A percentile compares a stretch with the other conserved stretches of the same genome.
Conservation (phyloP, 2,329 filamentous ascomycete genomes). For the Fusarium subglutinans region DNA sequence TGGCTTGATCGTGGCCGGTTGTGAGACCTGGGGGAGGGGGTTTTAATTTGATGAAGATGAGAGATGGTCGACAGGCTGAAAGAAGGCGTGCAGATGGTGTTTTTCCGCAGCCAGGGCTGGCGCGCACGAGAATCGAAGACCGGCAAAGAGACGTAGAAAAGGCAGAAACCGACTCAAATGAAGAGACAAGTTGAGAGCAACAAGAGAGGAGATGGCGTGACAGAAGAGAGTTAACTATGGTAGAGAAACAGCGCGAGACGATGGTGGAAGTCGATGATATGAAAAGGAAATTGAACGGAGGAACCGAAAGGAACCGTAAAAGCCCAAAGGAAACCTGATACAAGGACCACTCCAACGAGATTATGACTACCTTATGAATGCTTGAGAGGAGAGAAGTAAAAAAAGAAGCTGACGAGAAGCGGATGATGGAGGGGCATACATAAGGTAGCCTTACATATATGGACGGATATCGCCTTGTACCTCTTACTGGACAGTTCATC, state of each 20-base stretch:
- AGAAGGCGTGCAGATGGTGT: background rate
- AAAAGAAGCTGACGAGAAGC: conserved; percentile 2
- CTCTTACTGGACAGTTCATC: conserved; percentile 7
- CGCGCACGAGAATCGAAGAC: background rate
- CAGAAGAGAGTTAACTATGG: background rate
- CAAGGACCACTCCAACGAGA: conserved; percentile 20
- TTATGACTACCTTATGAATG: conserved; percentile 10
- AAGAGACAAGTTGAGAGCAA: conserved; percentile 7
- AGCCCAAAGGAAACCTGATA: conserved; percentile 25
- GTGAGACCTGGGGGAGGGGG: conserved; percentile 23
- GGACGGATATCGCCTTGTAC: background rate
- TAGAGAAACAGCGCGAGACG: conserved; percentile 2
- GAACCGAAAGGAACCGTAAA: conserved; percentile 18
- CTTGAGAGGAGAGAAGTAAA: conserved; percentile 5
- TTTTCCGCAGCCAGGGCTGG: background rate
- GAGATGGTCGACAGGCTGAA: conserved; percentile 9
- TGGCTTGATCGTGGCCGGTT: background rate
- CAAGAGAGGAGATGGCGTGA: background rate
- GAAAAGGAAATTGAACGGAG: conserved; percentile 22
- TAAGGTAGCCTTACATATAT: background rate
- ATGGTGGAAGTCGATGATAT: background rate
- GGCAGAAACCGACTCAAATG: background rate
- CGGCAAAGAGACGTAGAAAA: background rate
- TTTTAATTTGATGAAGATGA: conserved; percentile 13
- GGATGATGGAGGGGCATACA: conserved; percentile 9